phyloP scores from a whole-genome alignment of 345 rosid genomes.

The Euphorbia pulcherrima region DNA sequence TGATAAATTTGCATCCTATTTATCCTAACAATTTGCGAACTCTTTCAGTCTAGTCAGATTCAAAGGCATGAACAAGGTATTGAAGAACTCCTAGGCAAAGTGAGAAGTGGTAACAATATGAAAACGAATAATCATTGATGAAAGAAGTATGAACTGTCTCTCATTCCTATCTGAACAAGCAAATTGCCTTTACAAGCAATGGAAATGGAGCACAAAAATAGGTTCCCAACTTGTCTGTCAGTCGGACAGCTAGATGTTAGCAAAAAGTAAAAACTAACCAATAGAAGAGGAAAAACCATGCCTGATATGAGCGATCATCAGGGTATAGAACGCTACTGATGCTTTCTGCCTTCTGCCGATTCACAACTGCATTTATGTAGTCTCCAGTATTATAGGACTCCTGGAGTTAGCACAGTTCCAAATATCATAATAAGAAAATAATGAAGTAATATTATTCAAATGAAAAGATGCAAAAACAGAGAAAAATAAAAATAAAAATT shows the following conservation, averaged over 20 bases:
- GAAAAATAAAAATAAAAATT: background rate
- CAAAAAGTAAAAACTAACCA: conserved; percentile 1
- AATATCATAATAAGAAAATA: background rate
- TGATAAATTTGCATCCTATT: background rate
- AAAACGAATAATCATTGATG: background rate
- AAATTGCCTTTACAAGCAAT: conserved; percentile 2
- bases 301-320: conserved; percentile 46
- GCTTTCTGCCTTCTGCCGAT: conserved; percentile 43
- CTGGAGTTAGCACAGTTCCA: conserved; percentile 20
- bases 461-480: background rate
- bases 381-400: conserved; percentile 47
- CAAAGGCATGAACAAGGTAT: background rate
- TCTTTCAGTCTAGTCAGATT: background rate
- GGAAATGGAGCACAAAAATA: background rate
- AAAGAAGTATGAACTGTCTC: conserved; percentile 4
- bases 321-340: conserved; percentile 45
- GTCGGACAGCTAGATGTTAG: conserved; percentile 5
- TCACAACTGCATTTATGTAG: conserved; percentile 45
- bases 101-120: background rate
- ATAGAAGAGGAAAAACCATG: conserved; percentile 14
- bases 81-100: background rate
- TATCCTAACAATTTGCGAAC: background rate
- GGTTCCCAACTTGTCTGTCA: background rate
- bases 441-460: background rate
- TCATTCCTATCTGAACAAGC: background rate